These are phyloP conservation scores for Astrephomene gubernaculifera DNA, from an alignment of 139 green algal genomes.

Conservation along the genomic window DNA sequence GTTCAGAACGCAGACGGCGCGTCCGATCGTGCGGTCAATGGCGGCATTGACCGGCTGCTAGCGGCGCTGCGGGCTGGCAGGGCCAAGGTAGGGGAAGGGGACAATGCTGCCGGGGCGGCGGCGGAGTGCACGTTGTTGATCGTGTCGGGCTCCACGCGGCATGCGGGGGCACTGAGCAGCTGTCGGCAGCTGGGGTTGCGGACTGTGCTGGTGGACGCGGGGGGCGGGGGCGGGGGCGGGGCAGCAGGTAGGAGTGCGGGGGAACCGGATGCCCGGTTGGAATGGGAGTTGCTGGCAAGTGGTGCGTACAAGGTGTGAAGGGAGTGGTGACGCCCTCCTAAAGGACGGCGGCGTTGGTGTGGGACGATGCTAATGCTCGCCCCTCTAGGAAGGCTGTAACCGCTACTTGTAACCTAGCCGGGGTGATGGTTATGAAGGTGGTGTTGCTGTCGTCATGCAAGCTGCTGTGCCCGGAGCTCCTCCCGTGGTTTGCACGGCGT, in stretches of 20 bases:
- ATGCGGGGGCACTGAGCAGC: not conserved
- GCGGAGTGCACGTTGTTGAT: not conserved
- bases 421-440: not conserved
- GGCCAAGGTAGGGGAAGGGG: not conserved
- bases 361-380: no score
- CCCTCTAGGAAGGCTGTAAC: no score
- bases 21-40: constrained; percentile 30
- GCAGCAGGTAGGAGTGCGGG: not conserved
- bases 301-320: constrained; percentile 3
- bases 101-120: not conserved
- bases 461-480: not conserved
- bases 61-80: constrained; percentile 11
- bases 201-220: constrained; percentile 23
- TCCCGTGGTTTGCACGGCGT: not conserved
- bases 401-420: no score
- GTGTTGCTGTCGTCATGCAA: not conserved
- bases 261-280: not conserved
- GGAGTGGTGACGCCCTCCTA: not conserved
- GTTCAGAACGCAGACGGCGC: constrained; percentile 33
- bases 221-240: not conserved
- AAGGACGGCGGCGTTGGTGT: not conserved
- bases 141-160: constrained; percentile 12
- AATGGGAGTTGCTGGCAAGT: constrained; percentile 4
- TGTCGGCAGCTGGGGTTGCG: constrained; percentile 23
- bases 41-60: constrained; percentile 29